Evolutionary conservation across 1,284 basidiomycete species (phyloP).

Genomic region (Xerocomus minutiporus): DNA sequence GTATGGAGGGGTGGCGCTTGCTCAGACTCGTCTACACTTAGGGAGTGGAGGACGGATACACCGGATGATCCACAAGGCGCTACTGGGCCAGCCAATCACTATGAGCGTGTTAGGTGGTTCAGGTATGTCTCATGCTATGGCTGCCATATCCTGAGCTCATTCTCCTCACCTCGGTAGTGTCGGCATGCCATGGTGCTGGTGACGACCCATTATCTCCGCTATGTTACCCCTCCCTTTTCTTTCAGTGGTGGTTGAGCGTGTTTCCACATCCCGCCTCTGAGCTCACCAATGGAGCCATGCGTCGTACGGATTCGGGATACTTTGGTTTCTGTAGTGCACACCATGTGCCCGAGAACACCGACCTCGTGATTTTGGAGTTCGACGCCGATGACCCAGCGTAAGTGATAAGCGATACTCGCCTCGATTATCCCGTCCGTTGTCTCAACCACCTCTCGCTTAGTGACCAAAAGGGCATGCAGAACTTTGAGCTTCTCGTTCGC

Average conservation of each 20-base stretch:
- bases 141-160: neutral
- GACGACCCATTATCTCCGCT: slow-evolving; percentile 81
- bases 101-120: slow-evolving; percentile 90
- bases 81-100: slow-evolving; percentile 83
- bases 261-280: slow-evolving; percentile 94
- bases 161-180: slow-evolving; percentile 47
- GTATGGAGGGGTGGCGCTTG: slow-evolving; percentile 73
- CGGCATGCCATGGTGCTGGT: slow-evolving; percentile 90
- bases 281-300: slow-evolving; percentile 91
- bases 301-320: slow-evolving; percentile 84
- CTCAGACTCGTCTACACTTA: slow-evolving; percentile 73
- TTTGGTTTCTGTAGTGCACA: slow-evolving; percentile 89
- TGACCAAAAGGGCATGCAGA: slow-evolving; percentile 65
- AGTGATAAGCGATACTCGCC: slow-evolving; percentile 31
- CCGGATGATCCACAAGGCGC: slow-evolving; percentile 77
- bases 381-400: slow-evolving; percentile 85
- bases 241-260: slow-evolving; percentile 91
- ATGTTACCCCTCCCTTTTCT: slow-evolving; percentile 89
- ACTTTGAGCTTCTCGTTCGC: slow-evolving; percentile 88
- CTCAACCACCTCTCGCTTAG: slow-evolving; percentile 37
- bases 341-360: slow-evolving; percentile 87
- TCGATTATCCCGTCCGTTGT: neutral
- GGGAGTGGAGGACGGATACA: slow-evolving; percentile 85
- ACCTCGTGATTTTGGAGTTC: slow-evolving; percentile 90
- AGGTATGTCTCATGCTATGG: slow-evolving; percentile 45